Evolutionary conservation across 352 stramenopile genomes (phyloP), one percentile per base, ranked within the genome.

Genomic region (Elongisporangium anandrum): DNA sequence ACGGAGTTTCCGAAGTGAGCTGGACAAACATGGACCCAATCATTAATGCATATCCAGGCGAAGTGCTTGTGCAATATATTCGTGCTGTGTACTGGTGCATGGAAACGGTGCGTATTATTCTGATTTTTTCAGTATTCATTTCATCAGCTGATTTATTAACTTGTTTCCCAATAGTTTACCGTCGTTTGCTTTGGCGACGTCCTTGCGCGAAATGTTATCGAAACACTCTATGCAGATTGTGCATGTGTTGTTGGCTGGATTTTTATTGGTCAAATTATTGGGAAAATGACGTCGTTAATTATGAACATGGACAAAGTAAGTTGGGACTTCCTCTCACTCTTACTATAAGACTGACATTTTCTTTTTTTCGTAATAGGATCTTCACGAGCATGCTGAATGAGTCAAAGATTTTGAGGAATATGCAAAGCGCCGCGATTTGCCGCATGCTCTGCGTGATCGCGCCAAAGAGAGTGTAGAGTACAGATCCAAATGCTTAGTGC

Each of bases 331-430:
- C 3, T 20, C 12, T 54, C 2, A 19, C 6, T 52, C 29, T 49
- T 56, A 17, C 2, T 22, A 23, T 26, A 41, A 41, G 41, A 29
- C 4, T 15, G 34, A 29, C 10, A 17, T 17, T 52, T 22, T 57
- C 2, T 16, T 26, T 56, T n/a, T 24, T 39, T 17, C 13, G 5
- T n/a, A 9, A 17, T 24, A 64, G 63, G 56, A 65, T 22, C 24
- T 52, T 19, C 53, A 66, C 5, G 65, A 72, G 38, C 55, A 69
- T 50, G 56, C 61, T 12, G 65, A 65, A 48, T 61, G 60, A 15
- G 61, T 72, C n/a, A 53, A 72, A 29, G 63, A 63, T 17, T 72
- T 72, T 52, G 61, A 72, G 10, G 56, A 69, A 38, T 72, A 69
- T 50, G 61, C 61, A 6, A 70, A 67, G 48, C 65, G 59, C 20